Evolutionary conservation across 2,329 filamentous ascomycete species (phyloP).

Genomic region (Aspergillus ochraceus): DNA sequence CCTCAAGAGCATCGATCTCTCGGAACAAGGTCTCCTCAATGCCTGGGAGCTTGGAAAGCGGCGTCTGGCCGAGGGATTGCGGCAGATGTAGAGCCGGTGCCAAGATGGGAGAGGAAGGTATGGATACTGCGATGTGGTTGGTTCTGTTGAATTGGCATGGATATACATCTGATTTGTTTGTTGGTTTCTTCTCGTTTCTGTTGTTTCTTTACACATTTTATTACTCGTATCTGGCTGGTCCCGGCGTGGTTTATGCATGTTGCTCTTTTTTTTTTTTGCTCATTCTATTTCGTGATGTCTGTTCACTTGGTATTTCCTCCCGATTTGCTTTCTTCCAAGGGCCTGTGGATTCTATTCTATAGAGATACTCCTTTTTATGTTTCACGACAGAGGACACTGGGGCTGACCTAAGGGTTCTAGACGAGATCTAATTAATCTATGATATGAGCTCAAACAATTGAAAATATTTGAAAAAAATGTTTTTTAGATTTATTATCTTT

Average conservation of each 20-base stretch:
- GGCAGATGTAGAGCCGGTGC: conserved; percentile 49
- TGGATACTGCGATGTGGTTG: conserved; percentile 12
- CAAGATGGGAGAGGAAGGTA: neutral
- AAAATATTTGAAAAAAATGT: too few relatives aligned
- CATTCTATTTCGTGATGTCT: conserved; percentile 20
- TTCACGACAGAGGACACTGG: conserved; percentile 4
- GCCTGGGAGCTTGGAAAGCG: conserved; percentile 90
- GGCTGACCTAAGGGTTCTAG: neutral
- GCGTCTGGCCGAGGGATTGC: conserved; percentile 85
- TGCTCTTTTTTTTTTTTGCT: conserved; percentile 24
- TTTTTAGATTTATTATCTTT: too few relatives aligned
- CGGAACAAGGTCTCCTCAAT: conserved; percentile 93
- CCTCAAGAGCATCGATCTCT: conserved; percentile 90
- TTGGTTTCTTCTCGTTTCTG: conserved; percentile 18
- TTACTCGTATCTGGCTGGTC: conserved; percentile 35
- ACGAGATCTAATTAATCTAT: neutral
- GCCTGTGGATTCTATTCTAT: conserved; percentile 23
- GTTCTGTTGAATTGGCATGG: conserved; percentile 15
- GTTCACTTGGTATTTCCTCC: conserved; percentile 15
- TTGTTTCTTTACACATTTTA: conserved; percentile 14
- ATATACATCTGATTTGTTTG: conserved; percentile 15
- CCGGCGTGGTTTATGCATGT: conserved; percentile 34
- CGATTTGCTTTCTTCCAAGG: conserved; percentile 11
- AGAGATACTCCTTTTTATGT: conserved; percentile 22
- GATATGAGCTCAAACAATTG: too few relatives aligned